Conservation (phyloP, 164 flowering plant species). For the Nelumbo lutea region DNA sequence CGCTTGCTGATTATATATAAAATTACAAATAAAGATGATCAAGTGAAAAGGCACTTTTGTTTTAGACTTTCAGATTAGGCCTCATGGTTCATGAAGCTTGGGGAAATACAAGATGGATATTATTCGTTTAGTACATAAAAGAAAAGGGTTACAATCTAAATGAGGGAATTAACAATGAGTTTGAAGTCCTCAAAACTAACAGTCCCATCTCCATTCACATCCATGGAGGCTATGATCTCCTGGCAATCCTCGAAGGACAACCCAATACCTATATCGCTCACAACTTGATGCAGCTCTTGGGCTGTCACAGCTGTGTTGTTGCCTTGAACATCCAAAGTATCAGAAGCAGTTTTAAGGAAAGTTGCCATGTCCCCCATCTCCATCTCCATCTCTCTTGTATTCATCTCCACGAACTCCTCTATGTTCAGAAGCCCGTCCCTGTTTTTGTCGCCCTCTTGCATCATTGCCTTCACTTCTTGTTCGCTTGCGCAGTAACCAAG, state of each 20-base stretch:
- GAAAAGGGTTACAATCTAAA: constrained; percentile 10
- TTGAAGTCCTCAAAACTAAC: constrained; percentile 36
- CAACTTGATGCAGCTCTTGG: not conserved
- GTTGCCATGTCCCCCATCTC: not conserved
- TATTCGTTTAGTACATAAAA: not conserved
- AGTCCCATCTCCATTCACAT: constrained; percentile 45
- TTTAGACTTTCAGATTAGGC: too few species aligned
- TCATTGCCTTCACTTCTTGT: constrained; percentile 26
- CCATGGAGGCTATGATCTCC: constrained; percentile 35
- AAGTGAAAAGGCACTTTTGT: too few species aligned
- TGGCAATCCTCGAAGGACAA: constrained; percentile 23
- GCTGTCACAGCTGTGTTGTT: not conserved
- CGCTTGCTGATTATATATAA: too few species aligned
- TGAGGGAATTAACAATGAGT: constrained; percentile 32
- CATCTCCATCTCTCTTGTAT: not conserved
- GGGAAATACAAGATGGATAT: too few species aligned
- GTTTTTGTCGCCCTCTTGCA: not conserved
- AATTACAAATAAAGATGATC: too few species aligned
- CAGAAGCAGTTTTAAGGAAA: not conserved
- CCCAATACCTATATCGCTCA: not conserved
- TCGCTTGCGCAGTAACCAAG: constrained; percentile 38
- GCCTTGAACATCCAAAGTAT: not conserved
- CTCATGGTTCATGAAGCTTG: too few species aligned
- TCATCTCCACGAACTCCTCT: constrained; percentile 5
- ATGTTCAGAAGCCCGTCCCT: not conserved